Conservation (phyloP, 768 basidiomycete species). For the Chalciporus sphaerocephalus region DNA sequence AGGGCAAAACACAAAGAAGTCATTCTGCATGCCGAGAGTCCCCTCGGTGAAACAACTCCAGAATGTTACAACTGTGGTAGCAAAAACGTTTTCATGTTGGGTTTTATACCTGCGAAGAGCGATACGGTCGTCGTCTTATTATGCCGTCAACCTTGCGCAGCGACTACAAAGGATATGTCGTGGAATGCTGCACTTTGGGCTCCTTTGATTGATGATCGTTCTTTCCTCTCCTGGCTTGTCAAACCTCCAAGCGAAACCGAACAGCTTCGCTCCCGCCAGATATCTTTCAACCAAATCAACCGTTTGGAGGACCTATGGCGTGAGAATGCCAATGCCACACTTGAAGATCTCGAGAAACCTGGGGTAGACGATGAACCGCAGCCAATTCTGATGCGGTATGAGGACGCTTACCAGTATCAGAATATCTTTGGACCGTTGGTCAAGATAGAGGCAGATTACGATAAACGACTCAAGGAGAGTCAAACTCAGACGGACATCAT, state of each 20-base stretch:
- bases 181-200: conserved; percentile 99
- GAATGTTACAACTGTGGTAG: conserved; percentile 99
- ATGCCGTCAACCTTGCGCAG: conserved; percentile 97
- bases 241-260: conserved; percentile 96
- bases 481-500: conserved; percentile 97
- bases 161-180: conserved; percentile 94
- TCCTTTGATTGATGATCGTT: conserved; percentile 96
- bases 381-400: conserved; percentile 83
- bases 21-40: conserved; percentile 90
- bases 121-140: conserved; percentile 97
- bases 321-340: conserved; percentile 88
- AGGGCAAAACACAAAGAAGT: conserved; percentile 99
- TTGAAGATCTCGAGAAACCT: conserved; percentile 96
- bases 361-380: conserved; percentile 98
- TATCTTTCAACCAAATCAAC: conserved; percentile 95
- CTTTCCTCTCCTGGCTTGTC: conserved; percentile 98
- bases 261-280: conserved; percentile 92
- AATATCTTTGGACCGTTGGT: conserved; percentile 99
- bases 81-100: conserved; percentile 99
- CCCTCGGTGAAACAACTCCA: conserved; percentile 94
- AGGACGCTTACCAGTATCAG: conserved; percentile 99
- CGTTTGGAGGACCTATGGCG: conserved; percentile 97
- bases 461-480: conserved; percentile 95
- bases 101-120: conserved; percentile 98
- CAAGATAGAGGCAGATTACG: conserved; percentile 99